Conservation (phyloP, 2,329 filamentous ascomycete genomes). For the Aureobasidium sp. region DNA sequence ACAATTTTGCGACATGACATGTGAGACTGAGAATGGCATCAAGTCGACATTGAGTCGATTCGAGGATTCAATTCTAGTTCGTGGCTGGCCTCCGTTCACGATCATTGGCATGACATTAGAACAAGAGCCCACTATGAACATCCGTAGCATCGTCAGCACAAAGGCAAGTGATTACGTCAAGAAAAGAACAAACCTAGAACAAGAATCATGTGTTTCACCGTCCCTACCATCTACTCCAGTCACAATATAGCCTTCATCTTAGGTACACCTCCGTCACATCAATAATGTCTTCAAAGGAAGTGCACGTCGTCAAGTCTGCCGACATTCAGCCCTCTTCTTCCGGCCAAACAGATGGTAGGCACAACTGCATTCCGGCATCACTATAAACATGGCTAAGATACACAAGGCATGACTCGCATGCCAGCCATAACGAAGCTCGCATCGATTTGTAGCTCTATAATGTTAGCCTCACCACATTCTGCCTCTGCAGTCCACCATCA, state of each 20-base stretch:
- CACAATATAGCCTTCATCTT: not conserved
- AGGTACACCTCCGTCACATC: not conserved
- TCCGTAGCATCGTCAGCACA: not conserved
- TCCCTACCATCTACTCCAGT: not conserved
- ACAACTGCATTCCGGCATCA: not conserved
- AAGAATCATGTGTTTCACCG: not conserved
- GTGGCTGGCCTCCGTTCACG: not conserved
- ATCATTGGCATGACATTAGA: too few relatives aligned
- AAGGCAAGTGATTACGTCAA: constrained; percentile 1
- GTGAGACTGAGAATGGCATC: not conserved
- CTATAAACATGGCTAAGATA: not conserved
- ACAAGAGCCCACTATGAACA: not conserved
- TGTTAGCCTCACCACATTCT: constrained; percentile 57
- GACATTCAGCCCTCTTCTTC: constrained; percentile 38
- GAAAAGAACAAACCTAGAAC: not conserved
- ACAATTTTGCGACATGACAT: not conserved
- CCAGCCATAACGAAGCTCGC: constrained; percentile 43
- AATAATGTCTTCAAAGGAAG: constrained; percentile 20
- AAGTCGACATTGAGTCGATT: not conserved
- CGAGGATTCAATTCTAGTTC: not conserved
- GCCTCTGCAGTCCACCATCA: constrained; percentile 61
- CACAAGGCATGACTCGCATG: constrained; percentile 39
- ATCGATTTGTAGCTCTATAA: constrained; percentile 36
- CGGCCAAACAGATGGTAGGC: constrained; percentile 37
- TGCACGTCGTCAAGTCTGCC: constrained; percentile 48